Percentiles rank a stretch among this genome's conserved stretches.
phyloP scores from a whole-genome alignment of 805 yeast genomes.

The Millerozyma acaciae region DNA sequence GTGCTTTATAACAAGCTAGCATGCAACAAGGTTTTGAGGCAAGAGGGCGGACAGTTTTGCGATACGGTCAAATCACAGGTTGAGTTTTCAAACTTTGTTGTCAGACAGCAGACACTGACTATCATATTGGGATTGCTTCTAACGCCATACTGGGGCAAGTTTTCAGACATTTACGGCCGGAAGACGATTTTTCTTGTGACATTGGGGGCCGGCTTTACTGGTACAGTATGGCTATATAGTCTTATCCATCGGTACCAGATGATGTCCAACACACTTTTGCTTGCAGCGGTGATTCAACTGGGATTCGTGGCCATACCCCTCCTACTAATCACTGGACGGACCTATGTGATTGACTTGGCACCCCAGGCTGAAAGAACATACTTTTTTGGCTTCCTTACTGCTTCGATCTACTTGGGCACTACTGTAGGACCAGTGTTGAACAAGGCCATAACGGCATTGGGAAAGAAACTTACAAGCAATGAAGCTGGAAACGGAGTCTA shows the following conservation, averaged over 20 bases:
- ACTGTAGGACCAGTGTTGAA: neutral
- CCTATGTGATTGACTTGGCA: too few species aligned
- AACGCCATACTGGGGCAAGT: conserved; percentile 43
- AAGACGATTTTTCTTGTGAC: conserved; percentile 19
- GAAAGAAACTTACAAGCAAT: too few species aligned
- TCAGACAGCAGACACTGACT: conserved; percentile 34
- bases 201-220: too few species aligned
- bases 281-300: too few species aligned
- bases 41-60: conserved; percentile 16
- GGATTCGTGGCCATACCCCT: too few species aligned
- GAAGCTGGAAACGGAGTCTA: too few species aligned
- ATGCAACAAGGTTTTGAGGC: conserved; percentile 15
- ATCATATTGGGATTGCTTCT: conserved; percentile 46
- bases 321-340: too few species aligned
- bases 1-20: conserved; percentile 25
- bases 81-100: conserved; percentile 43
- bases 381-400: neutral
- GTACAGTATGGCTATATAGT: too few species aligned
- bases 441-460: too few species aligned
- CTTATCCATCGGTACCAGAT: too few species aligned
- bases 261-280: too few species aligned
- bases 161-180: conserved; percentile 31
- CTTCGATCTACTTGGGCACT: neutral
- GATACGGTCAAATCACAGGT: conserved; percentile 29
- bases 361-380: neutral